Percentiles rank a stretch among this genome's conserved stretches.
Evolutionary conservation across 306 rosid species (phyloP).

Genomic region (Echinosophora koreensis): DNA sequence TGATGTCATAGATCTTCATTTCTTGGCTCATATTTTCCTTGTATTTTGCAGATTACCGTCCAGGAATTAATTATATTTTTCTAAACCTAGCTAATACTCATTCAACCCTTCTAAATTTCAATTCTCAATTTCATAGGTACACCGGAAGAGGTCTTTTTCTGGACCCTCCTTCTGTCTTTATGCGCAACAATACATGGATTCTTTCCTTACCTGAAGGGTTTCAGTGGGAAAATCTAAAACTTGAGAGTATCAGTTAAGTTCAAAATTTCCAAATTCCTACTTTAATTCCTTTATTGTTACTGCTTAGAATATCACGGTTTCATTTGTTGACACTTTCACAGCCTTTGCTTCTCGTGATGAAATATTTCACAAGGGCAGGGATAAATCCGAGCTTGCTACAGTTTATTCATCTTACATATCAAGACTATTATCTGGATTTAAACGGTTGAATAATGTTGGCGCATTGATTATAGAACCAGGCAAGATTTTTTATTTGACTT

Average conservation of each 20-base stretch:
- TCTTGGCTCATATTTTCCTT: constrained; percentile 26
- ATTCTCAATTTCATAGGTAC: constrained; percentile 68
- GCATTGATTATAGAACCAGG: constrained; percentile 95
- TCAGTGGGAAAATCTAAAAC: constrained; percentile 46
- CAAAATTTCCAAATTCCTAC: constrained; percentile 26
- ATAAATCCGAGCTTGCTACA: constrained; percentile 73
- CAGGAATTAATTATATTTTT: constrained; percentile 21
- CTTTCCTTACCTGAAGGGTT: constrained; percentile 80
- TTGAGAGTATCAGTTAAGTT: constrained; percentile 62
- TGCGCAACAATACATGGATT: constrained; percentile 72
- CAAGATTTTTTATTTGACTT: constrained; percentile 52
- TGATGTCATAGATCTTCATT: constrained; percentile 22
- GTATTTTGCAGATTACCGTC: constrained; percentile 8
- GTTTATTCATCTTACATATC: constrained; percentile 78
- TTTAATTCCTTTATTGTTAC: constrained; percentile 28
- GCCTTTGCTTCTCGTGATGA: constrained; percentile 75
- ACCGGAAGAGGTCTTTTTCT: constrained; percentile 95
- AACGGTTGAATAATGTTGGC: constrained; percentile 59
- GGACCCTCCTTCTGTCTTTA: constrained; percentile 85
- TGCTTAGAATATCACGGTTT: constrained; percentile 41
- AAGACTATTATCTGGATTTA: constrained; percentile 61
- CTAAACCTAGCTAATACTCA: constrained; percentile 36
- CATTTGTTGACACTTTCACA: constrained; percentile 56
- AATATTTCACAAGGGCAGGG: constrained; percentile 73
- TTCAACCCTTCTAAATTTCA: constrained; percentile 42